Evolutionary conservation across 805 yeast species (phyloP), one percentile per base, ranked within the genome.

Genomic region (Torulaspora delbrueckii): DNA sequence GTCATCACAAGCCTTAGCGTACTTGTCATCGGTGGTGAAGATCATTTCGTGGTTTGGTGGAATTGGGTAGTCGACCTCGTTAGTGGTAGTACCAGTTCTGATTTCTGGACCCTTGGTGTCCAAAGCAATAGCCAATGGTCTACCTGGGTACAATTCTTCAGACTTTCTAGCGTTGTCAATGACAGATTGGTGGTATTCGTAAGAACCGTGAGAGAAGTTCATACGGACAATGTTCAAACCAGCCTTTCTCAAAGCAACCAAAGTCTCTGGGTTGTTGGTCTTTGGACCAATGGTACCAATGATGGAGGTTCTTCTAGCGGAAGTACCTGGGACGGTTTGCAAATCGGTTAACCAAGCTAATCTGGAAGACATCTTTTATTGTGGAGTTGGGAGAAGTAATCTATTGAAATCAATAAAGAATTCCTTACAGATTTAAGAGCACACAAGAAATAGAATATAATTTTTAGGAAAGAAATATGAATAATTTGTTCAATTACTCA

Each of bases 81-180:
- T 86, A 54, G 72, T 69, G 60, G 99, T 93, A 70, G 89, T 82
- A 72, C 99, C 99, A 48, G 99, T 91, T 81, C 99, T 87, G 76
- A 93, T 93, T 76, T 93, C 99, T 54, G 99, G 99, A 60, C 99
- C 99, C 81, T 93, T 93, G 71, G 98, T 93, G 72, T 93, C 99
- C 62, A 93, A 82, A 56, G 99, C 99, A 72, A 93, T 90, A 52
- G 96, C 98, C 64, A 93, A 78, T 45, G 98, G 99, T 76, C 98
- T 87, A 66, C 98, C 97, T 57, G 86, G 81, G 72, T 84, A 89
- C 46, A 84, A 69, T 70, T 82, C 82, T 73, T 86, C 96, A 55
- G 97, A 89, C 72, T 88, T 82, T 74, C 95, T 85, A 61, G 97
- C 88, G 67, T 93, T 91, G 79, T 91, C 97, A 70, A 93, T 76